phyloP scores from a whole-genome alignment of 345 rosid genomes.

The Hypericum perforatum region DNA sequence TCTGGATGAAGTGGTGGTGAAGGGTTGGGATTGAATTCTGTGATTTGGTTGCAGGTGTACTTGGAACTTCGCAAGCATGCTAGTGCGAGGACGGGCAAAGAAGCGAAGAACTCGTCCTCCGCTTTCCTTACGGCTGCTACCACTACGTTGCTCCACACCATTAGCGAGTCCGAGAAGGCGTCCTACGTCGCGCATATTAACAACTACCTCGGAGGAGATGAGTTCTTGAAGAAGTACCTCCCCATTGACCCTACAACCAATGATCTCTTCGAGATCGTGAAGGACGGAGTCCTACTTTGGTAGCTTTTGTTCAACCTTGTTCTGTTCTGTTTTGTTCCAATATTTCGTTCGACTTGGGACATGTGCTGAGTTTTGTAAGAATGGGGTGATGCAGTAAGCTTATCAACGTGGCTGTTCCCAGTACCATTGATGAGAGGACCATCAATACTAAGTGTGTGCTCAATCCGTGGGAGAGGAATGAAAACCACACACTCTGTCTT shows the following conservation, averaged over 20 bases:
- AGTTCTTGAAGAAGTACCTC: conserved; percentile 56
- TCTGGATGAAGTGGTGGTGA: too few relatives aligned
- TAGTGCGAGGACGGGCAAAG: conserved; percentile 66
- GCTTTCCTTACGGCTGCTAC: conserved; percentile 95
- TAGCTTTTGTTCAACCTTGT: conserved; percentile 12
- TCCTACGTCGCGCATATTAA: conserved; percentile 90
- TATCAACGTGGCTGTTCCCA: conserved; percentile 96
- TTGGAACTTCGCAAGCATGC: conserved; percentile 79
- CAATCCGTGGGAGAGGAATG: conserved; percentile 99
- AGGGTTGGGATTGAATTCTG: background rate
- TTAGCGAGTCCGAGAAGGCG: conserved; percentile 87
- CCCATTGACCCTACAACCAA: conserved; percentile 80
- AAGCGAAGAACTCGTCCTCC: conserved; percentile 59
- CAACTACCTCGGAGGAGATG: conserved; percentile 75
- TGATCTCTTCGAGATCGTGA: conserved; percentile 86
- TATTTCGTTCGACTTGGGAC: background rate
- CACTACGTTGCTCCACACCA: conserved; percentile 85
- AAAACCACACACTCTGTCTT: conserved; percentile 90
- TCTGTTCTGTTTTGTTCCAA: background rate
- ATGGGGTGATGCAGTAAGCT: conserved; percentile 56
- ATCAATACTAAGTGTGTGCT: conserved; percentile 88
- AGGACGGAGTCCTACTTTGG: conserved; percentile 97
- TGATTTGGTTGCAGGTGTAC: conserved; percentile 46
- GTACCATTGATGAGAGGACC: conserved; percentile 95
- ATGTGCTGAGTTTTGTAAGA: too few relatives aligned